Base-by-base conservation (phyloP, 192 early-diverging fungal species). In the Linderina pennispora region DNA sequence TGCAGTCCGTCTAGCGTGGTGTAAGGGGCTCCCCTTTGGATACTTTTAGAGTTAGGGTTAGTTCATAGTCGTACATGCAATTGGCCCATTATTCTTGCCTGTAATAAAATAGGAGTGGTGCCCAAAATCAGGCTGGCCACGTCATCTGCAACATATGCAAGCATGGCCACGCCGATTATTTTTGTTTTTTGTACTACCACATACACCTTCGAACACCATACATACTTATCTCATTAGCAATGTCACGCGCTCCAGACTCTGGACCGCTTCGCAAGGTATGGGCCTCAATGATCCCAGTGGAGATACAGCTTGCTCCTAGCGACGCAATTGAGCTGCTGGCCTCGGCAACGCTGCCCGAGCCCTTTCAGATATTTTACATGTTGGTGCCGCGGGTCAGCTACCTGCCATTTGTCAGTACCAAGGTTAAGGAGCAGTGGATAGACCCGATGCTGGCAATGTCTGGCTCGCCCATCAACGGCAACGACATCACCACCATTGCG, bases 281-380 rank as follows among this genome's bases (percentile, higher is more conserved):
- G 67, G 37, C 50, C n/a, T 60, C 61, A 11, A 56, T 64, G 55
- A 71, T 71, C 1, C 67, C 67, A 4, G 59, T 71, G 3, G 67
- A 71, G 42, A 23, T 71, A 8, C 59, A 55, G 53, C 46, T 71
- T 19, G 55, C 67, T 4, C 23, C 61, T 2, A 43, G 55, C 23
- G 67, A 71, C 24, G 55, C 67, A 0, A 64, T 71, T 40, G 67
- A 71, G 43, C 55, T 71, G 2, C 38, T 71, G 9, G 67, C 67
- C 0, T 71, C 67, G 6, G 60, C 67, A 3, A 49, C 52, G 15
- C 61, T 71, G 0, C 67, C 67, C 0, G 67, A 71, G 21, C 67
- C 67, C 18, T 71, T 71, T 52, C 67, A 71, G 42, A 64, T 61
- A 18, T 71, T 64, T 24, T 71, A 64, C 21, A 40, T 71, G 48